phyloP scores from a whole-genome alignment of 2,329 filamentous ascomycete species.

The Xenoacremonium recifei region DNA sequence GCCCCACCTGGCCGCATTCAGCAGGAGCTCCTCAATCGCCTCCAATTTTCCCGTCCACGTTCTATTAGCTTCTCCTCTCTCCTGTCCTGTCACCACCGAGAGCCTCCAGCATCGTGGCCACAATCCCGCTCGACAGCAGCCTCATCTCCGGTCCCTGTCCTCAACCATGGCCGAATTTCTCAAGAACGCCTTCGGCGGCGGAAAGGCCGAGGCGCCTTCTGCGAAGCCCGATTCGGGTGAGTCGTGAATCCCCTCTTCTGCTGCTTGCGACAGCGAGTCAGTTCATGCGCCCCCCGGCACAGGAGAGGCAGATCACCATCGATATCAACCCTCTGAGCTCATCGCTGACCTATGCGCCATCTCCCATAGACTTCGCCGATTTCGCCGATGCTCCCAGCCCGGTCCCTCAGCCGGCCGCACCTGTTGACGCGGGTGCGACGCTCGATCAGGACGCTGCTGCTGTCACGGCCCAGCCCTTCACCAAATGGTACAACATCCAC shows the following conservation, averaged over 20 bases:
- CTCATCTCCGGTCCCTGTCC: slow-evolving; percentile 16
- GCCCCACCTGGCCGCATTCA: slow-evolving; percentile 18
- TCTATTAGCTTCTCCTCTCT: slow-evolving; percentile 14
- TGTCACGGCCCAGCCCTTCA: slow-evolving; percentile 64
- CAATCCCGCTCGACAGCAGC: slow-evolving; percentile 7
- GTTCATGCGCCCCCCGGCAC: not conserved
- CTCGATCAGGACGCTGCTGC: slow-evolving; percentile 44
- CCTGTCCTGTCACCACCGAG: too few relatives aligned
- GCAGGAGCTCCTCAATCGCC: slow-evolving; percentile 19
- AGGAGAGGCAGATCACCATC: too few relatives aligned
- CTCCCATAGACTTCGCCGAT: slow-evolving; percentile 86
- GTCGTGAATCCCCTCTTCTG: slow-evolving; percentile 27
- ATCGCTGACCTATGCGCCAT: slow-evolving; percentile 24
- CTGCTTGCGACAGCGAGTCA: not conserved
- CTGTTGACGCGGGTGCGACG: slow-evolving; percentile 46
- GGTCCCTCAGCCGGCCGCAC: slow-evolving; percentile 47
- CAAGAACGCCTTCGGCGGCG: slow-evolving; percentile 68
- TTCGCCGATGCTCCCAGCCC: slow-evolving; percentile 79
- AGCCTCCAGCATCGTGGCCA: slow-evolving; percentile 25
- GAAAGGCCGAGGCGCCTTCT: slow-evolving; percentile 50
- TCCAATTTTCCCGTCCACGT: slow-evolving; percentile 28
- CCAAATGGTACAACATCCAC: slow-evolving; percentile 96
- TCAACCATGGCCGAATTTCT: slow-evolving; percentile 56
- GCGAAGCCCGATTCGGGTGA: slow-evolving; percentile 63
- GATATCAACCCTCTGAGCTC: too few relatives aligned